These are phyloP conservation scores for Alternaria panax DNA, from an alignment of 2,329 filamentous ascomycete genomes.

Conservation along the genomic window DNA sequence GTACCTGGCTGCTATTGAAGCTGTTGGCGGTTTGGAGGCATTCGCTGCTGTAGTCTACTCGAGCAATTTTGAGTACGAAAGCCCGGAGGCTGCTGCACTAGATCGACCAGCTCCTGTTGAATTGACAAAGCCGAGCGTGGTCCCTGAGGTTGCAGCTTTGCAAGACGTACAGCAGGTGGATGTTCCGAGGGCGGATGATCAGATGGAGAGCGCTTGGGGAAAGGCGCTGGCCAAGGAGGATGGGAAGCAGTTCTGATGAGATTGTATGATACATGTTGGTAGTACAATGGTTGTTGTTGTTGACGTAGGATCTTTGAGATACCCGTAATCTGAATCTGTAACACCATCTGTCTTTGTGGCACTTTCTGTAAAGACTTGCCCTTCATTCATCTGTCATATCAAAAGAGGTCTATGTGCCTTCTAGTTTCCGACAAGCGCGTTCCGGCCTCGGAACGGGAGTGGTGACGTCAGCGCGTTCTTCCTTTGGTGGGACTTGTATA, in stretches of 20 bases:
- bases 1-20: slow-evolving; percentile 72
- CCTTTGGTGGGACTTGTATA: slow-evolving; percentile 2
- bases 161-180: slow-evolving; percentile 56
- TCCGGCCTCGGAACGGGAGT: slow-evolving; percentile 21
- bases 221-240: slow-evolving; percentile 63
- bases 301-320: slow-evolving; percentile 20
- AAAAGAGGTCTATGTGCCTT: neutral
- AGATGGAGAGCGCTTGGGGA: slow-evolving; percentile 74
- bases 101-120: slow-evolving; percentile 57
- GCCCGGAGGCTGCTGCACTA: slow-evolving; percentile 41
- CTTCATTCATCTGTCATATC: neutral
- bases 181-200: slow-evolving; percentile 52
- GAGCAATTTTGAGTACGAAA: slow-evolving; percentile 73
- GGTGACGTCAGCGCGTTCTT: slow-evolving; percentile 31
- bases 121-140: slow-evolving; percentile 25
- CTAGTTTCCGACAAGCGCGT: slow-evolving; percentile 5
- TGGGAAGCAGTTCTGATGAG: slow-evolving; percentile 29
- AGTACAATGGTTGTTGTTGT: neutral
- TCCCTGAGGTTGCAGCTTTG: slow-evolving; percentile 62
- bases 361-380: neutral
- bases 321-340: slow-evolving; percentile 27
- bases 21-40: slow-evolving; percentile 76
- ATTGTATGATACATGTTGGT: slow-evolving; percentile 9
- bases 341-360: neutral
- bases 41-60: slow-evolving; percentile 89